Evolutionary conservation across 108 stramenopile genomes (phyloP), one percentile per base, ranked within the genome.

Genomic region (Fragilaria crotonensis): DNA sequence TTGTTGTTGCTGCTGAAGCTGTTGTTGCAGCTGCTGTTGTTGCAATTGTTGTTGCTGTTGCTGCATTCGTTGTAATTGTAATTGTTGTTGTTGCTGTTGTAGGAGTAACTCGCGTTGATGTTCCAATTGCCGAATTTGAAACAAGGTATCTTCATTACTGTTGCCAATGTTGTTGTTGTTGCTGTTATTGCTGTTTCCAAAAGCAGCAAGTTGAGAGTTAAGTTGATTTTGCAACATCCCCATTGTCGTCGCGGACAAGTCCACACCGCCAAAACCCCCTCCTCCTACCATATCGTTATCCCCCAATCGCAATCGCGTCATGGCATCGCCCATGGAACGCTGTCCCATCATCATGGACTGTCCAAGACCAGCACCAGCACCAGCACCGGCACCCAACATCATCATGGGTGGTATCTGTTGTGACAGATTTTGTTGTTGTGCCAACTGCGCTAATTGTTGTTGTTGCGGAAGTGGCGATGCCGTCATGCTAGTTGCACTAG

Each of bases 11-110:
- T n/a, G n/a, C n/a, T n/a, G n/a, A n/a, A n/a, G n/a, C n/a, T n/a
- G n/a, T n/a, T n/a, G n/a, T n/a, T n/a, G n/a, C n/a, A n/a, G n/a
- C n/a, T n/a, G n/a, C n/a, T n/a, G n/a, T n/a, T 52, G 51, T 14
- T 41, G 36, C 25, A 26, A 18, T 3, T 18, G 23, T 18, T 23
- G 23, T 22, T 3, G 3, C 26, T 18, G 2, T 7, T 4, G 30
- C 30, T 31, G 33, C 2, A 31, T 29, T 19, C 33, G 54, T 23
- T 56, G 54, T 33, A 54, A 9, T 27, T 54, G 53, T 17, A 9
- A 27, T 28, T 54, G 53, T 29, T 56, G 54, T 7, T 33, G 54
- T 9, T 56, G 54, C 54, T 45, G 54, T 20, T 36, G 30, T 26
- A 3, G n/a, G 22, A 29, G 53, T 7, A 30, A 9, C 7, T 29